phyloP scores from a whole-genome alignment of 2,329 filamentous ascomycete species.

The Phyllosticta citrichinensis region DNA sequence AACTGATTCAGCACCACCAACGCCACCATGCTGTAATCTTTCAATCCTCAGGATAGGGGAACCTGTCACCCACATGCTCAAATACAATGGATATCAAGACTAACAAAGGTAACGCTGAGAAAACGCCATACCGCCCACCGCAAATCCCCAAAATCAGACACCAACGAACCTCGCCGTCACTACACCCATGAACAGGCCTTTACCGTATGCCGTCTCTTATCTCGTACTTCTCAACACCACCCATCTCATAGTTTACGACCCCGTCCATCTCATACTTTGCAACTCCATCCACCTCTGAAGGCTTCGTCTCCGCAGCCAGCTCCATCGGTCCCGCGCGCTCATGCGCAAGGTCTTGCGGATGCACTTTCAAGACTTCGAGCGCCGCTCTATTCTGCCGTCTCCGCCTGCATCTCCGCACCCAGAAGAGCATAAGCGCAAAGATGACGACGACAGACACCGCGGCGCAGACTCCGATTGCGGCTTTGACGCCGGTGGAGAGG shows the following conservation, averaged over 20 bases:
- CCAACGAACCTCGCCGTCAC: not conserved
- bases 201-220: not conserved
- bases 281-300: not conserved
- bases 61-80: not conserved
- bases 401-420: not conserved
- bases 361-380: not conserved
- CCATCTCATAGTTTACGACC: not conserved
- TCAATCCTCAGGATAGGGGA: too few species aligned
- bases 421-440: not conserved
- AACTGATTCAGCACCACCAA: not conserved
- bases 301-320: not conserved
- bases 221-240: not conserved
- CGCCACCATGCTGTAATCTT: not conserved
- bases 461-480: conserved; percentile 4
- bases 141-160: not conserved
- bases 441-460: not conserved
- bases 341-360: not conserved
- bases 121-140: not conserved
- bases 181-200: not conserved
- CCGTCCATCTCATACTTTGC: not conserved
- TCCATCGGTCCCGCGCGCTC: not conserved
- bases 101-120: not conserved
- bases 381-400: not conserved
- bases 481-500: conserved; percentile 1
- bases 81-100: not conserved